These are phyloP conservation scores for Hemileccinum rubropunctum DNA, from an alignment of 768 basidiomycete species.

Conservation along the genomic window DNA sequence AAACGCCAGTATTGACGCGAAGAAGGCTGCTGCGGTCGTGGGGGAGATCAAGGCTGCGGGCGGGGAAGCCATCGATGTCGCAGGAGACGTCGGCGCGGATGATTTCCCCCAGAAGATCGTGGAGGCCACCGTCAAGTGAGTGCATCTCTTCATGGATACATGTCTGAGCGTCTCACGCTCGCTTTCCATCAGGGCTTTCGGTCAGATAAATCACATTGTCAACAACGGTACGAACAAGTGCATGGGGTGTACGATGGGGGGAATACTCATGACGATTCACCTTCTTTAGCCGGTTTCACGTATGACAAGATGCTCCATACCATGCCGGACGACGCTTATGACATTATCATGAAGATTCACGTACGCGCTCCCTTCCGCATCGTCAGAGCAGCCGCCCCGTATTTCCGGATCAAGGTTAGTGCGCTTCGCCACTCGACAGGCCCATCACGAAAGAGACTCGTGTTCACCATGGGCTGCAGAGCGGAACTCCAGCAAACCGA, in stretches of 20 bases:
- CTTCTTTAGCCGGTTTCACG: constrained; percentile 61
- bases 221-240: constrained; percentile 59
- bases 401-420: constrained; percentile 72
- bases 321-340: constrained; percentile 77
- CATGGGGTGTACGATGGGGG: background rate
- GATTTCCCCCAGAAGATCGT: constrained; percentile 81
- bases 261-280: constrained; percentile 1
- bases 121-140: constrained; percentile 71
- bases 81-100: constrained; percentile 79
- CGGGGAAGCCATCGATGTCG: constrained; percentile 70
- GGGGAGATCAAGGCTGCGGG: constrained; percentile 71
- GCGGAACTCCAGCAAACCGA: constrained; percentile 58
- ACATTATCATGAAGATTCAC: constrained; percentile 82
- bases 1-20: constrained; percentile 61
- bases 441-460: background rate
- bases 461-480: constrained; percentile 32
- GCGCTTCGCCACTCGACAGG: background rate
- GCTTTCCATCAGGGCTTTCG: constrained; percentile 56
- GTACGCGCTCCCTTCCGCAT: constrained; percentile 85
- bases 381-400: constrained; percentile 78
- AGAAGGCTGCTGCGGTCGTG: constrained; percentile 62
- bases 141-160: constrained; percentile 25
- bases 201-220: constrained; percentile 83
- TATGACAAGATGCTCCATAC: constrained; percentile 89
- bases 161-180: background rate